phyloP scores from a whole-genome alignment of 352 stramenopile genomes.

The Globisporangium radiosum region DNA sequence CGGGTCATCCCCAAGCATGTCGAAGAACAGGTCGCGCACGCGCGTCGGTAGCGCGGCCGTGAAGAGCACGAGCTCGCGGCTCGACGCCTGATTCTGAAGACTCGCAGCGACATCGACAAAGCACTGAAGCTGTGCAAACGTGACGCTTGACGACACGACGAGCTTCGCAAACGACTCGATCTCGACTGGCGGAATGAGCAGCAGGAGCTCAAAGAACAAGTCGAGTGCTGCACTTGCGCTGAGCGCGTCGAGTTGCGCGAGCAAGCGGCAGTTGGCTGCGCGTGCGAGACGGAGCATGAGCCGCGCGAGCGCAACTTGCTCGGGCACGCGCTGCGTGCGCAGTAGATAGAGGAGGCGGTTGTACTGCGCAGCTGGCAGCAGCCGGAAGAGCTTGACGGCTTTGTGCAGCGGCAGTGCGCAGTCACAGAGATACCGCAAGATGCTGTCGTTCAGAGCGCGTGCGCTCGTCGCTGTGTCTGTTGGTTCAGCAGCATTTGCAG shows the following conservation, averaged over 20 bases:
- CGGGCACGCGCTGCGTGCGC: slow-evolving; percentile 40
- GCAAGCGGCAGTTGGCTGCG: slow-evolving; percentile 36
- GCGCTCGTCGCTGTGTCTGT: background rate
- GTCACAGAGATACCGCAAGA: slow-evolving; percentile 44
- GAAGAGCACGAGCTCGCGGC: slow-evolving; percentile 56
- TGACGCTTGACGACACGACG: slow-evolving; percentile 44
- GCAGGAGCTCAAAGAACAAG: slow-evolving; percentile 55
- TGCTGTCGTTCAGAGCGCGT: slow-evolving; percentile 11
- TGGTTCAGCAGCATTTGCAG: background rate
- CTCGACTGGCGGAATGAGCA: slow-evolving; percentile 58
- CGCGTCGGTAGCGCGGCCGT: slow-evolving; percentile 32
- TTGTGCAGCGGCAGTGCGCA: slow-evolving; percentile 36
- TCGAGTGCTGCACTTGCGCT: slow-evolving; percentile 32
- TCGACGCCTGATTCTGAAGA: slow-evolving; percentile 71
- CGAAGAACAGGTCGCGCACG: slow-evolving; percentile 42
- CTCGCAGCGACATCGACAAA: slow-evolving; percentile 47
- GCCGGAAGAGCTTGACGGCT: slow-evolving; percentile 35
- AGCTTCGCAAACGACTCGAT: slow-evolving; percentile 49
- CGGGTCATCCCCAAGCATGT: slow-evolving; percentile 26
- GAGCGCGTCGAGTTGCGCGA: slow-evolving; percentile 34
- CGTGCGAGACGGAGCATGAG: slow-evolving; percentile 51
- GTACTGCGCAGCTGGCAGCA: slow-evolving; percentile 27
- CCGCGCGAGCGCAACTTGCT: slow-evolving; percentile 52
- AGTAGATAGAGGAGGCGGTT: slow-evolving; percentile 38
- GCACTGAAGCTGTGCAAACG: slow-evolving; percentile 22